phyloP scores from a whole-genome alignment of 192 early-diverging fungal species.

The Chytriomyces confervae region DNA sequence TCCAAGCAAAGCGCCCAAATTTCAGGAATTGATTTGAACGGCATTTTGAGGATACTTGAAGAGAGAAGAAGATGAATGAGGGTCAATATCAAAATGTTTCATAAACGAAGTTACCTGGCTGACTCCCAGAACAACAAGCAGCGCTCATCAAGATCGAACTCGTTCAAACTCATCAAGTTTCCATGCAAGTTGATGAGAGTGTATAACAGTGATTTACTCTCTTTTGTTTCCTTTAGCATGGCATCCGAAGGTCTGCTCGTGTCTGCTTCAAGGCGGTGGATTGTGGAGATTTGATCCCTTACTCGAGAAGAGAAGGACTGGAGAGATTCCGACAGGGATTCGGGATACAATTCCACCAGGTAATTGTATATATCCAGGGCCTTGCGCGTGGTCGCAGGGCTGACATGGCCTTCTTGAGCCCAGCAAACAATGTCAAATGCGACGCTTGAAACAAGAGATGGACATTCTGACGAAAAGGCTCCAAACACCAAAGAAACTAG shows the following conservation, averaged over 20 bases:
- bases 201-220: slow-evolving; percentile 12
- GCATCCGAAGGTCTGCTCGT: not conserved
- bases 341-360: slow-evolving; percentile 37
- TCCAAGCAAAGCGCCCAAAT: slow-evolving; percentile 38
- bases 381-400: slow-evolving; percentile 26
- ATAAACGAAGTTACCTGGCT: slow-evolving; percentile 36
- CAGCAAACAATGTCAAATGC: slow-evolving; percentile 45
- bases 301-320: slow-evolving; percentile 39
- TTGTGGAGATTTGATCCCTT: slow-evolving; percentile 43
- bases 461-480: slow-evolving; percentile 44
- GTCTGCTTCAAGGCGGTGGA: slow-evolving; percentile 8
- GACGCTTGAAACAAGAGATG: slow-evolving; percentile 37
- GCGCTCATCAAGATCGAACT: slow-evolving; percentile 27
- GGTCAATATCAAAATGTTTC: no score
- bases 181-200: slow-evolving; percentile 39
- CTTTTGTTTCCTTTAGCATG: not conserved
- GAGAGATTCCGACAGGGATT: slow-evolving; percentile 22
- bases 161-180: slow-evolving; percentile 33
- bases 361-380: slow-evolving; percentile 42
- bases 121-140: slow-evolving; percentile 50
- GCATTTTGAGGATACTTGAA: slow-evolving; percentile 45
- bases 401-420: slow-evolving; percentile 50
- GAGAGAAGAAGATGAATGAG: not conserved
- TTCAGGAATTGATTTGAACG: slow-evolving; percentile 21
- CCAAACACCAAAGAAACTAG: slow-evolving; percentile 43